Conservation (phyloP, 2,329 filamentous ascomycete species). For the Pyrenophora teres region DNA sequence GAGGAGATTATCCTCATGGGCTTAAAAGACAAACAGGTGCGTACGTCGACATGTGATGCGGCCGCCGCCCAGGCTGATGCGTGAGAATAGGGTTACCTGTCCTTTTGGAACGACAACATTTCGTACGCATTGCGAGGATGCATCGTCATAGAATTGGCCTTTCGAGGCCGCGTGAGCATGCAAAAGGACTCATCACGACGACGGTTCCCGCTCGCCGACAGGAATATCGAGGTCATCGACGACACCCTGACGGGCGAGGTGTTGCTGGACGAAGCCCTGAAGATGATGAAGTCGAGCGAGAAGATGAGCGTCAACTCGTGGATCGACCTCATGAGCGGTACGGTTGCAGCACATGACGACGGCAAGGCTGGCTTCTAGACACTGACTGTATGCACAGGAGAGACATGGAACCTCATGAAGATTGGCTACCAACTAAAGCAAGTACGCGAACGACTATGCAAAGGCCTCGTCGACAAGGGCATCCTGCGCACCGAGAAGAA, state of each 20-base stretch:
- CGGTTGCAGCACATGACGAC: slow-evolving; percentile 13
- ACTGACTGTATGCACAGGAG: slow-evolving; percentile 63
- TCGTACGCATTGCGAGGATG: slow-evolving; percentile 96
- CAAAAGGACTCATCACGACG: slow-evolving; percentile 92
- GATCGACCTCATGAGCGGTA: slow-evolving; percentile 99
- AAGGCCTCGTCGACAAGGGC: slow-evolving; percentile 97
- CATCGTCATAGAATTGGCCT: slow-evolving; percentile 96
- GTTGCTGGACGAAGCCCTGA: slow-evolving; percentile 93
- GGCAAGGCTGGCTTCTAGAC: neutral
- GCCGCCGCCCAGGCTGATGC: slow-evolving; percentile 25
- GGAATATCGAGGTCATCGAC: slow-evolving; percentile 95
- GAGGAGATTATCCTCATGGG: slow-evolving; percentile 95
- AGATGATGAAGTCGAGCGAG: slow-evolving; percentile 99
- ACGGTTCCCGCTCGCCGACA: slow-evolving; percentile 89
- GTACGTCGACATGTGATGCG: slow-evolving; percentile 29
- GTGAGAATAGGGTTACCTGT: slow-evolving; percentile 79
- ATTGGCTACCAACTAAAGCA: slow-evolving; percentile 99
- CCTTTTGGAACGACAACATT: slow-evolving; percentile 99
- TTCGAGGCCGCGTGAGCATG: slow-evolving; percentile 96
- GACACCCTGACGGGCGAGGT: slow-evolving; percentile 96
- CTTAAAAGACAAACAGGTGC: slow-evolving; percentile 97
- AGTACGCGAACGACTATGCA: slow-evolving; percentile 94
- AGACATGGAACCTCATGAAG: slow-evolving; percentile 99
- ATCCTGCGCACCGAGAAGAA: slow-evolving; percentile 98
- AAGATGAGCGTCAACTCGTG: slow-evolving; percentile 99